phyloP scores from a whole-genome alignment of 148 eudicot species.

The Talinum fruticosum region DNA sequence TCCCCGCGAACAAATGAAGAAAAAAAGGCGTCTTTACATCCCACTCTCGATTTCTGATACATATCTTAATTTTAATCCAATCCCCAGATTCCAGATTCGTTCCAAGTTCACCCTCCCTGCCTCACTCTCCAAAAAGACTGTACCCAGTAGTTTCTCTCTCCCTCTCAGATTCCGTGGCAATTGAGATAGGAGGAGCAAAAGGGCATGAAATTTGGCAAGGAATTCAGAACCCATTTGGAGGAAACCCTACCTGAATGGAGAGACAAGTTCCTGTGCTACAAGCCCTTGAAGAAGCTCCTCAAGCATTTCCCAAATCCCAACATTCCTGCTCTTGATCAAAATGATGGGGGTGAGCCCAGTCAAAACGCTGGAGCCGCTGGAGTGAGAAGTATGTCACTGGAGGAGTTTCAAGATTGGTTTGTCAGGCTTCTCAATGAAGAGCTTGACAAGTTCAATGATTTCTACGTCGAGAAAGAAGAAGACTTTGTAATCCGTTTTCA shows the following conservation, averaged over 20 bases:
- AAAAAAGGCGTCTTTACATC: background rate
- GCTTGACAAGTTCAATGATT: slow-evolving; percentile 92
- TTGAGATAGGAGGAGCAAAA: background rate
- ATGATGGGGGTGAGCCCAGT: background rate
- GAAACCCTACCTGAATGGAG: slow-evolving; percentile 91
- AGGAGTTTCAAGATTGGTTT: slow-evolving; percentile 73
- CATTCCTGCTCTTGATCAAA: background rate
- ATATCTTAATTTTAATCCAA: background rate
- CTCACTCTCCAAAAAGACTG: background rate
- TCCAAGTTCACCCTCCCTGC: background rate
- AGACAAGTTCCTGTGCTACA: slow-evolving; percentile 78
- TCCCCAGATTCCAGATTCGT: background rate
- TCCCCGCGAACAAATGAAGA: no score
- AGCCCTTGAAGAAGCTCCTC: slow-evolving; percentile 77
- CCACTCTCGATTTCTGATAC: no score
- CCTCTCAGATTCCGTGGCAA: background rate
- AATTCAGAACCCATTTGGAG: slow-evolving; percentile 65
- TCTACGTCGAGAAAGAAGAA: slow-evolving; percentile 91
- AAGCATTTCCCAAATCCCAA: slow-evolving; percentile 41
- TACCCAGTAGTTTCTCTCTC: background rate
- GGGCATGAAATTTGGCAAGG: slow-evolving; percentile 87
- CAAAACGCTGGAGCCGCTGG: background rate
- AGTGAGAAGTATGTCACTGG: slow-evolving; percentile 23
- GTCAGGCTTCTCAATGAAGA: slow-evolving; percentile 71
- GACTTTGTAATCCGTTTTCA: slow-evolving; percentile 82